Evolutionary conservation across 768 basidiomycete genomes (phyloP).

Genomic region (Coprinopsis sp.): DNA sequence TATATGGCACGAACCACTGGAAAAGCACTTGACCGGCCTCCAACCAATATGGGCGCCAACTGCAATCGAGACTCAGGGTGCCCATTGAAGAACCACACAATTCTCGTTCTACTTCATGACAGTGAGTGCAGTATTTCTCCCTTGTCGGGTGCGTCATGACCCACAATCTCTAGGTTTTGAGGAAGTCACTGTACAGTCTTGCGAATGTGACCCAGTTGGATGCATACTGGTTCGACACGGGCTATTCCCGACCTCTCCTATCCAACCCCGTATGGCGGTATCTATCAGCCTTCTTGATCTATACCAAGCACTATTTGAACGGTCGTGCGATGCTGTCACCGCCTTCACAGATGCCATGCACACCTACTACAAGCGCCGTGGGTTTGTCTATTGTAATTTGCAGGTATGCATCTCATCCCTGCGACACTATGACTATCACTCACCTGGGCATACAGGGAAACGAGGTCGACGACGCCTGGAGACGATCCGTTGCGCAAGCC

Average conservation of each 20-base stretch:
- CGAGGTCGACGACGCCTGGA: conserved; percentile 17
- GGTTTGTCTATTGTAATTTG: conserved; percentile 1
- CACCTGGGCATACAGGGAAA: conserved; percentile 12
- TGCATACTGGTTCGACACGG: conserved; percentile 17
- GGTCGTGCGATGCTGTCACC: conserved; percentile 14
- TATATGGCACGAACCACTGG: no score
- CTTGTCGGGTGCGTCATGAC: no score
- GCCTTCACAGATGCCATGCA: conserved; percentile 11
- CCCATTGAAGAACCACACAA: no score
- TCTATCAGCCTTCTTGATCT: conserved; percentile 13
- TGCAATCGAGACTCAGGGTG: no score
- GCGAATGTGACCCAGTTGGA: conserved; percentile 20
- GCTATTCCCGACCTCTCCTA: conserved; percentile 13
- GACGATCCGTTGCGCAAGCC: conserved; percentile 16
- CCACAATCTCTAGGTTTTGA: not conserved
- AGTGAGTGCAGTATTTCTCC: no score
- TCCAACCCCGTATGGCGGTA: conserved; percentile 12
- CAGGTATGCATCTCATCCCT: not conserved
- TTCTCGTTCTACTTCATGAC: no score
- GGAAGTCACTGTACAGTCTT: not conserved
- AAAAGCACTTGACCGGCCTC: no score
- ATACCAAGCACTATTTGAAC: conserved; percentile 12
- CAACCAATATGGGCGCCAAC: no score
- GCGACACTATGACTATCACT: no score
- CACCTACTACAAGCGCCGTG: conserved; percentile 9